These are phyloP conservation scores for Neonectria faginata DNA, from an alignment of 2,329 filamentous ascomycete species.

Conservation along the genomic window DNA sequence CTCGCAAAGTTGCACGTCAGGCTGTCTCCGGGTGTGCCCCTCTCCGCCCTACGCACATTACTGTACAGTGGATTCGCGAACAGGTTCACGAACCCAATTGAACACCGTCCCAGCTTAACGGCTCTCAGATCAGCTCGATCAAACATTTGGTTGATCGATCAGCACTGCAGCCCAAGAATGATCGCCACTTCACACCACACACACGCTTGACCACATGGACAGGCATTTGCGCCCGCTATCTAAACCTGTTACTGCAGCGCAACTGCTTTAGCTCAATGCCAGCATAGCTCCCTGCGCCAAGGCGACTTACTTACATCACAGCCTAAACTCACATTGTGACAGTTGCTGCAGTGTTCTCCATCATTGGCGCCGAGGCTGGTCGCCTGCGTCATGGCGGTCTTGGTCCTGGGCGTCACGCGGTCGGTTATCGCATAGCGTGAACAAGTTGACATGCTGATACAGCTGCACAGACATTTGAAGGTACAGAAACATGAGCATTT, in stretches of 20 bases:
- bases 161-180: not conserved
- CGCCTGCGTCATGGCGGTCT: not conserved
- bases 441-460: slow-evolving; percentile 1
- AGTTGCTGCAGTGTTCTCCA: not conserved
- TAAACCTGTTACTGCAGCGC: not conserved
- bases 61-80: not conserved
- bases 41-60: not conserved
- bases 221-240: slow-evolving; percentile 1
- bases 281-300: not conserved
- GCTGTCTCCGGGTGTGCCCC: not conserved
- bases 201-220: not conserved
- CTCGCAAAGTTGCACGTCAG: not conserved
- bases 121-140: not conserved
- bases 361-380: not conserved
- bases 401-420: not conserved
- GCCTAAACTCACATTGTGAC: not conserved
- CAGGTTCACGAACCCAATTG: not conserved
- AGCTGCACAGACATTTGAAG: not conserved
- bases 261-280: slow-evolving; percentile 1
- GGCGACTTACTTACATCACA: not conserved
- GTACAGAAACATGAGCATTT: not conserved
- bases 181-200: not conserved
- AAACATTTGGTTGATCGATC: not conserved
- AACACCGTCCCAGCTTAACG: not conserved
- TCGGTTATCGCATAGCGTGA: not conserved